Percentiles rank a stretch among this genome's conserved stretches.
These are phyloP conservation scores for Polyporus tsugae DNA, from an alignment of 1,284 basidiomycete genomes.

Conservation along the genomic window DNA sequence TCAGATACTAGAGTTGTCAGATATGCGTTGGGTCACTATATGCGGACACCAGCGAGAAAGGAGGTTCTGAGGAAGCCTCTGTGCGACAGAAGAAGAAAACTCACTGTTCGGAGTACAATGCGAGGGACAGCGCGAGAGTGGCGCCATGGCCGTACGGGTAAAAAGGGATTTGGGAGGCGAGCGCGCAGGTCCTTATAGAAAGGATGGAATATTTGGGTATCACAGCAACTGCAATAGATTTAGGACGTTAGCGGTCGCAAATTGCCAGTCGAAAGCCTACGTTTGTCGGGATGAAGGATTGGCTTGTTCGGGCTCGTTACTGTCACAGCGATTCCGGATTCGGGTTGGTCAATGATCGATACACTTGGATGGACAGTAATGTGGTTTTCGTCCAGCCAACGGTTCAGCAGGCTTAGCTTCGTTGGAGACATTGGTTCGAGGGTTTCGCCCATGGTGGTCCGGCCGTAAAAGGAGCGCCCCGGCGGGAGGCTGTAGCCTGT, in stretches of 20 bases:
- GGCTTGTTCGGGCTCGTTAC: neutral
- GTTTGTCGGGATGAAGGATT: neutral
- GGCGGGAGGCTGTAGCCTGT: no score
- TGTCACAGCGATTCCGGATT: neutral
- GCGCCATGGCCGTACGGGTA: constrained; percentile 63
- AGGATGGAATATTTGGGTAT: constrained; percentile 74
- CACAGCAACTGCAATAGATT: constrained; percentile 57
- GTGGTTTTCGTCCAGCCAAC: neutral
- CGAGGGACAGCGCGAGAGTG: constrained; percentile 66
- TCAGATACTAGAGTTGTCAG: constrained; percentile 34
- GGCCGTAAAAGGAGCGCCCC: neutral
- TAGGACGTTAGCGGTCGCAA: neutral
- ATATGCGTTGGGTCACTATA: neutral
- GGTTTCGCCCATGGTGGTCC: neutral
- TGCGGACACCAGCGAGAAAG: neutral
- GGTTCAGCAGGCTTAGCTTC: neutral
- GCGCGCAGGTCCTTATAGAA: constrained; percentile 63
- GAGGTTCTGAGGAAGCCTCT: no score
- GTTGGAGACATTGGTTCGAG: neutral
- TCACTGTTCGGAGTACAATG: constrained; percentile 71
- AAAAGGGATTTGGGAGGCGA: constrained; percentile 45
- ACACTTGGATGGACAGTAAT: neutral
- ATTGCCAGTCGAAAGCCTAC: neutral
- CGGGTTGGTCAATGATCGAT: neutral
- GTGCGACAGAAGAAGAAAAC: constrained; percentile 36